A percentile compares a stretch with the other conserved stretches of the same genome.
Evolutionary conservation across 2,329 filamentous ascomycete species (phyloP).

Genomic region (Botryotinia narcissicola): DNA sequence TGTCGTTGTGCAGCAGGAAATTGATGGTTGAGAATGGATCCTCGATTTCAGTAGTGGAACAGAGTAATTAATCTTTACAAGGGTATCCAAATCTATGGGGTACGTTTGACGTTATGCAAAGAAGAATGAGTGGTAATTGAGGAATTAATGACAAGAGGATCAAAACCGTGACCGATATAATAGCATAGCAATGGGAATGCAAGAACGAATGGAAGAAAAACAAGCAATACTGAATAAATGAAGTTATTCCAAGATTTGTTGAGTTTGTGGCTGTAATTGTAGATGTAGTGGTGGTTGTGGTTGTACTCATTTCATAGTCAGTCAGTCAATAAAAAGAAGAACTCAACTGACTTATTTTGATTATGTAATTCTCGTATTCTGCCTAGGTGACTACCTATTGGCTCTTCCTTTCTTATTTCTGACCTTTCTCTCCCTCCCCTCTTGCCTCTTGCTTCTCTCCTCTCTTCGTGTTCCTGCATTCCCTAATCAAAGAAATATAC

Average conservation of each 20-base stretch:
- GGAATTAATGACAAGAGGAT: background rate
- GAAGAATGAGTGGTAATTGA: background rate
- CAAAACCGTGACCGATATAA: background rate
- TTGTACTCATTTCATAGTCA: background rate
- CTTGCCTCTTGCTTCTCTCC: background rate
- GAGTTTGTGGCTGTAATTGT: background rate
- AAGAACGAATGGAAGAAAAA: background rate
- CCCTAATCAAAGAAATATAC: constrained; percentile 5
- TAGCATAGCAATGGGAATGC: background rate
- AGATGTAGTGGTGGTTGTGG: background rate
- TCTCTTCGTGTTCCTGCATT: constrained; percentile 19
- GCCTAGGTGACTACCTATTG: background rate
- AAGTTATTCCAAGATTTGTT: constrained; percentile 6
- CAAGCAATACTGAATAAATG: background rate
- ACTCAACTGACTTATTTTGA: background rate
- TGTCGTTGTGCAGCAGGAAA: constrained; percentile 14
- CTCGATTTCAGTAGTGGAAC: background rate
- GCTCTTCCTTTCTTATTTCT: background rate
- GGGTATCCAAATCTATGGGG: constrained; percentile 8
- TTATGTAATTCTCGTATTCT: constrained; percentile 2
- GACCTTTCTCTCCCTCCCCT: background rate
- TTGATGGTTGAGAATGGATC: constrained; percentile 8
- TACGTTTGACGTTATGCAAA: background rate
- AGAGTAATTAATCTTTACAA: background rate
- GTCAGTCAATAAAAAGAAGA: background rate